phyloP scores from a whole-genome alignment of 257 asterid species.

The Gentiana macrophylla region DNA sequence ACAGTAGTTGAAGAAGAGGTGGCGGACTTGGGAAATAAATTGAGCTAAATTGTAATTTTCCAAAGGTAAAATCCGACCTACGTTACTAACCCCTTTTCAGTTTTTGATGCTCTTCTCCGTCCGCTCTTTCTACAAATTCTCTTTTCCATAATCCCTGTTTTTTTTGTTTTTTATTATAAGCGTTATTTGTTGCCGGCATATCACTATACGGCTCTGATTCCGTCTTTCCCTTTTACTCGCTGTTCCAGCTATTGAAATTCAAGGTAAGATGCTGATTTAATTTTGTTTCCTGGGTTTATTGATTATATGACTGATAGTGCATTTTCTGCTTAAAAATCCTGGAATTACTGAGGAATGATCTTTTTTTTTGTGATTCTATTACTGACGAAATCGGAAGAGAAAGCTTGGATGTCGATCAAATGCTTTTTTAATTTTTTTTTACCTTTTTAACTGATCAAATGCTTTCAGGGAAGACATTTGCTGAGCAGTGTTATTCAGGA shows the following conservation, averaged over 20 bases:
- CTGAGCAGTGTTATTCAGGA: no score
- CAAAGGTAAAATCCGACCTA: slow-evolving; percentile 3
- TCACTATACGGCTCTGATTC: not conserved
- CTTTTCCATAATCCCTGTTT: not conserved
- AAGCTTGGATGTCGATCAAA: no score
- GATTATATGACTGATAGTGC: no score
- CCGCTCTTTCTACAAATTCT: not conserved
- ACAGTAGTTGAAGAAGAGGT: not conserved
- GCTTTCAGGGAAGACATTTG: no score
- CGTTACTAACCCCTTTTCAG: not conserved
- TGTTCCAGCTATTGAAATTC: not conserved
- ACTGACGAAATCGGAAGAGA: not conserved
- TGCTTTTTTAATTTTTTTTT: no score
- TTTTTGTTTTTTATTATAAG: not conserved
- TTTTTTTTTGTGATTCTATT: not conserved
- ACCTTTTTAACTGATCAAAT: no score
- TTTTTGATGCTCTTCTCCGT: not conserved
- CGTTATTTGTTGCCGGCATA: not conserved
- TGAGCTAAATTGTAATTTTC: slow-evolving; percentile 2
- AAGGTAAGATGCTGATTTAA: slow-evolving; percentile 6
- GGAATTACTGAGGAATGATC: slow-evolving; percentile 1
- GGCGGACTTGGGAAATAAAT: slow-evolving; percentile 20
- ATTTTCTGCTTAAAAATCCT: not conserved
- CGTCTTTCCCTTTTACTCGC: not conserved
- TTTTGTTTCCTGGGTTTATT: not conserved